Evolutionary conservation across 108 stramenopile genomes (phyloP).

Genomic region (Skeletonema grethae): DNA sequence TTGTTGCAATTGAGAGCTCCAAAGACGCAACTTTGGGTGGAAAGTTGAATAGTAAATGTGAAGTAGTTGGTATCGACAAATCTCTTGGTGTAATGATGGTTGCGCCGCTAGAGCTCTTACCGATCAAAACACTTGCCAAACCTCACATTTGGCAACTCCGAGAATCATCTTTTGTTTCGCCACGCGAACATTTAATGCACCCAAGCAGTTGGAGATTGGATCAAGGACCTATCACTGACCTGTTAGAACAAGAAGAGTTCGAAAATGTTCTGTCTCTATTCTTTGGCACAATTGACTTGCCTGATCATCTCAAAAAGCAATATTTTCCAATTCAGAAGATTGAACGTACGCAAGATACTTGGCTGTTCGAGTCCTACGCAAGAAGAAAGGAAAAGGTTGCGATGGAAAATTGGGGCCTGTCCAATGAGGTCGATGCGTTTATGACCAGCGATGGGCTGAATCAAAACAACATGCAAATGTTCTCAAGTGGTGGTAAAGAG

Average conservation of each 20-base stretch:
- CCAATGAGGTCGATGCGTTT: slow-evolving; percentile 20
- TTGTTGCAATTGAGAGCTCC: background rate
- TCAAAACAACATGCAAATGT: slow-evolving; percentile 7
- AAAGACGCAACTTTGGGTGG: slow-evolving; percentile 17
- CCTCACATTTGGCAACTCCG: slow-evolving; percentile 22
- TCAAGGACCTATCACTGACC: slow-evolving; percentile 9
- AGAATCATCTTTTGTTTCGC: slow-evolving; percentile 17
- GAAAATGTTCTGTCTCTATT: slow-evolving; percentile 23
- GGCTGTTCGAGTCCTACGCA: slow-evolving; percentile 33
- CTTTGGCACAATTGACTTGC: slow-evolving; percentile 2
- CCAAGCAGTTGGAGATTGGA: slow-evolving; percentile 34
- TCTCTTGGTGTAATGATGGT: slow-evolving; percentile 23
- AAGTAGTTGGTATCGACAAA: slow-evolving; percentile 37
- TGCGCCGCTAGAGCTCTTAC: slow-evolving; percentile 17
- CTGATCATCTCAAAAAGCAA: background rate
- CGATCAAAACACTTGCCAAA: background rate
- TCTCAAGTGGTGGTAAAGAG: slow-evolving; percentile 8
- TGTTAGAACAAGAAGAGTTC: slow-evolving; percentile 16
- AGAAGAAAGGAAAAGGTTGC: slow-evolving; percentile 24
- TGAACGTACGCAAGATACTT: slow-evolving; percentile 28
- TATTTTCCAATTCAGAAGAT: slow-evolving; percentile 22
- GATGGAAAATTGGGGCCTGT: slow-evolving; percentile 39
- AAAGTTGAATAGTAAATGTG: slow-evolving; percentile 23
- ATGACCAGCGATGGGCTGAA: background rate
- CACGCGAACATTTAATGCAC: slow-evolving; percentile 4